Conservation (phyloP, 2,329 filamentous ascomycete genomes). For the Paraphoma chrysanthemicola region DNA sequence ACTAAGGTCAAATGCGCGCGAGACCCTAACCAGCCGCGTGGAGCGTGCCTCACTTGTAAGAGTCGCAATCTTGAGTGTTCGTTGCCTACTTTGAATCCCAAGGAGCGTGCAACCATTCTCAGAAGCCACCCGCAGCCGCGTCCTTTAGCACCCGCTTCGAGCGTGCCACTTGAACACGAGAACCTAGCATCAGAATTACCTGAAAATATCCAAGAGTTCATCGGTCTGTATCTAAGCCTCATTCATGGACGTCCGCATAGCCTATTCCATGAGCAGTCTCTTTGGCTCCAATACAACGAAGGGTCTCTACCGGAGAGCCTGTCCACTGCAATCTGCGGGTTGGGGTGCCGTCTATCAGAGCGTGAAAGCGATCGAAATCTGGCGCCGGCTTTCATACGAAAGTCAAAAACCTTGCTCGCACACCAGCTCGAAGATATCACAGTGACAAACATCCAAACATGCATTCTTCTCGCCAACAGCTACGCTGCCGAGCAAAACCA, state of each 20-base stretch:
- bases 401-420: slow-evolving; percentile 21
- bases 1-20: slow-evolving; percentile 2
- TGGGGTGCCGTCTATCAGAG: slow-evolving; percentile 6
- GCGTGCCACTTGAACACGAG: not conserved
- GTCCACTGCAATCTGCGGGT: slow-evolving; percentile 1
- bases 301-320: slow-evolving; percentile 2
- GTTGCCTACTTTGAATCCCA: not conserved
- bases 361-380: slow-evolving; percentile 14
- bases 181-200: not conserved
- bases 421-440: slow-evolving; percentile 47
- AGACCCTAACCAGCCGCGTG: not conserved
- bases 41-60: not conserved
- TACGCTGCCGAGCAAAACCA: slow-evolving; percentile 44
- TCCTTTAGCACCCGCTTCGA: not conserved
- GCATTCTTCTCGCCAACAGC: slow-evolving; percentile 49
- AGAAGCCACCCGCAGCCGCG: not conserved
- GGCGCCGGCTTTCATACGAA: slow-evolving; percentile 25
- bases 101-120: not conserved
- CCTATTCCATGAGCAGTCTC: slow-evolving; percentile 40
- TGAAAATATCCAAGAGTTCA: slow-evolving; percentile 9
- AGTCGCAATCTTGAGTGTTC: not conserved
- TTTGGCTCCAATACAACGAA: not conserved
- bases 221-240: slow-evolving; percentile 44
- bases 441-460: slow-evolving; percentile 49
- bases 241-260: slow-evolving; percentile 47